Evolutionary conservation across 306 rosid genomes (phyloP), one percentile per base, ranked within the genome.

Genomic region (Arachis stenosperma): DNA sequence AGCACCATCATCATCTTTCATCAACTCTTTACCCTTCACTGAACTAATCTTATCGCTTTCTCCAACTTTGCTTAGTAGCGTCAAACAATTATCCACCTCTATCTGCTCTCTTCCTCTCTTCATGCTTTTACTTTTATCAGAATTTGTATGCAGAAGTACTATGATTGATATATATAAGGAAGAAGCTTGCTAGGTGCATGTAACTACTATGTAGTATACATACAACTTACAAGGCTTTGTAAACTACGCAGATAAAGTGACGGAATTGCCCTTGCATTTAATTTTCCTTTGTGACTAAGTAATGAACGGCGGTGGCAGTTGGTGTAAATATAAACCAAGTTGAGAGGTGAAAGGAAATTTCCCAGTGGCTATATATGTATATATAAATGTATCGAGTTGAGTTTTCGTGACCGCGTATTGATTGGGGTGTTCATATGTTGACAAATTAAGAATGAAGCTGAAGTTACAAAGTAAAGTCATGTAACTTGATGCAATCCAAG

Each of bases 101-200:
- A 22, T 7, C 4, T 77, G 6, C 4, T 79, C 78, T 66, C 87
- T 77, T 12, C 36, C 63, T 88, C 94, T 86, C 83, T 92, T 87
- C 91, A 88, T 86, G 57, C 13, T 70, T 50, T 42, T 5, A 33
- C 55, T 2, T 29, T 13, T 6, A 47, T 44, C 15, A 41, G 30
- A 30, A 3, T 59, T 52, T 53, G 36, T 6, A 12, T 13, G 55
- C 12, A 54, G 55, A 57, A 27, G 27, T 22, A 33, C 37, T 33
- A 33, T 33, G 37, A 33, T 33, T 33, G 4, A 33, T 33, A 33
- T 33, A 33, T 33, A 33, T 33, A 33, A 33, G 3, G 37, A 33
- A 33, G 37, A 33, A 33, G 37, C 37, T 33, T 2, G 37, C 37
- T 33, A 47, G 65, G 72, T 56, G 48, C 79, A 2, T 66, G 48